phyloP scores from a whole-genome alignment of 805 yeast species.

The Ogataea thermomethanolica region DNA sequence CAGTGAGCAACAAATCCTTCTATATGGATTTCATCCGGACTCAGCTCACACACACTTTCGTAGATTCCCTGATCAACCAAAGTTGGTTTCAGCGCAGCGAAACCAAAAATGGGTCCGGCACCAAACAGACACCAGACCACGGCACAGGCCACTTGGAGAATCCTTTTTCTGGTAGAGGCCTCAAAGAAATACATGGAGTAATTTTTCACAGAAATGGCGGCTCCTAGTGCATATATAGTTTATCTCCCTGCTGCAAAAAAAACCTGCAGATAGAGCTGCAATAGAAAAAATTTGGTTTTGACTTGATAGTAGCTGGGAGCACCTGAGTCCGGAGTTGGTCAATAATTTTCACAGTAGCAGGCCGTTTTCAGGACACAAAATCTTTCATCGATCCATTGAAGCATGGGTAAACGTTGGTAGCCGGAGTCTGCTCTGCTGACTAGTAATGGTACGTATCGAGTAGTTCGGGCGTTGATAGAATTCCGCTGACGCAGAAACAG shows the following conservation, averaged over 20 bases:
- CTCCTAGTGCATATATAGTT: background rate
- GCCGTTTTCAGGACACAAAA: too few relatives aligned
- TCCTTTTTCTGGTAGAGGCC: conserved; percentile 28
- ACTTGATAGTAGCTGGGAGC: too few relatives aligned
- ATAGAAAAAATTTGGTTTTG: background rate
- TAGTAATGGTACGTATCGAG: too few relatives aligned
- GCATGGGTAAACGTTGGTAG: too few relatives aligned
- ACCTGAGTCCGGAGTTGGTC: too few relatives aligned
- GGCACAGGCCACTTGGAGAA: conserved; percentile 46
- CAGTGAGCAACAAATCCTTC: conserved; percentile 40
- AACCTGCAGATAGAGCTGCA: background rate
- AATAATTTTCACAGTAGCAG: too few relatives aligned
- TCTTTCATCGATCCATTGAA: too few relatives aligned
- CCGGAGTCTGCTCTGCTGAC: too few relatives aligned
- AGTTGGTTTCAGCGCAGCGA: conserved; percentile 56
- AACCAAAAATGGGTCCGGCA: conserved; percentile 58
- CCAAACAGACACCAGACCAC: conserved; percentile 52
- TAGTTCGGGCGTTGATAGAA: too few relatives aligned
- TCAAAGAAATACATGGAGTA: conserved; percentile 33
- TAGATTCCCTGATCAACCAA: conserved; percentile 48
- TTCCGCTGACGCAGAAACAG: too few relatives aligned
- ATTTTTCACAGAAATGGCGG: background rate
- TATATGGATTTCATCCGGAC: conserved; percentile 14
- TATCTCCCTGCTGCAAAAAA: background rate
- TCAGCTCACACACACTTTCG: conserved; percentile 37